phyloP scores from a whole-genome alignment of 352 stramenopile genomes.

The Phytophthora syringae region DNA sequence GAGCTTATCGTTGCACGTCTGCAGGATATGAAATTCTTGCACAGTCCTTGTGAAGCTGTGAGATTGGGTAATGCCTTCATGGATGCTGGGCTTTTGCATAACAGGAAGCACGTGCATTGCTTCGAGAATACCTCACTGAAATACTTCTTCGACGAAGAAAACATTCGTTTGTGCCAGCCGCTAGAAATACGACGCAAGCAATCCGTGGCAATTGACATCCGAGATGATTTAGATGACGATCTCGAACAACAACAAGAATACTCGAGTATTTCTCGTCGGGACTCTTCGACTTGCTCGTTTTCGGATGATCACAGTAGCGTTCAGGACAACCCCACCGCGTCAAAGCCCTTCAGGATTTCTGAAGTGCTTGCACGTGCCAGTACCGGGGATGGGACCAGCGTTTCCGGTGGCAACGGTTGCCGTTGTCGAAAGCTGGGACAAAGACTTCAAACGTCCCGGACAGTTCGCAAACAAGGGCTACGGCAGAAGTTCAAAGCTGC shows the following conservation, averaged over 20 bases:
- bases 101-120: conserved; percentile 44
- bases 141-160: conserved; percentile 56
- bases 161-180: conserved; percentile 41
- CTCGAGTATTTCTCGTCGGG: conserved; percentile 1
- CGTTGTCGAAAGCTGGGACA: conserved; percentile 50
- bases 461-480: conserved; percentile 29
- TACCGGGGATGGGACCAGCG: not conserved
- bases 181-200: conserved; percentile 1
- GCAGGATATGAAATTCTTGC: conserved; percentile 32
- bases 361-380: conserved; percentile 7
- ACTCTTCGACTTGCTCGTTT: conserved; percentile 9
- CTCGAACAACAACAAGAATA: conserved; percentile 16
- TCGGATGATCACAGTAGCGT: conserved; percentile 25
- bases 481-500: conserved; percentile 39
- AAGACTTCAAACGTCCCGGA: conserved; percentile 35
- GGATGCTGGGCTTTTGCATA: conserved; percentile 56
- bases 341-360: conserved; percentile 15
- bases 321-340: conserved; percentile 20
- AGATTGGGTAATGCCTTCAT: conserved; percentile 55
- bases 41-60: conserved; percentile 41
- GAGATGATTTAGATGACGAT: conserved; percentile 11
- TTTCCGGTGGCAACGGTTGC: conserved; percentile 24
- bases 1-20: conserved; percentile 43
- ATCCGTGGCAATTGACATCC: conserved; percentile 7
- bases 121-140: conserved; percentile 40